These are phyloP conservation scores for Lepidium africanum DNA, from an alignment of 345 rosid genomes.

Conservation along the genomic window DNA sequence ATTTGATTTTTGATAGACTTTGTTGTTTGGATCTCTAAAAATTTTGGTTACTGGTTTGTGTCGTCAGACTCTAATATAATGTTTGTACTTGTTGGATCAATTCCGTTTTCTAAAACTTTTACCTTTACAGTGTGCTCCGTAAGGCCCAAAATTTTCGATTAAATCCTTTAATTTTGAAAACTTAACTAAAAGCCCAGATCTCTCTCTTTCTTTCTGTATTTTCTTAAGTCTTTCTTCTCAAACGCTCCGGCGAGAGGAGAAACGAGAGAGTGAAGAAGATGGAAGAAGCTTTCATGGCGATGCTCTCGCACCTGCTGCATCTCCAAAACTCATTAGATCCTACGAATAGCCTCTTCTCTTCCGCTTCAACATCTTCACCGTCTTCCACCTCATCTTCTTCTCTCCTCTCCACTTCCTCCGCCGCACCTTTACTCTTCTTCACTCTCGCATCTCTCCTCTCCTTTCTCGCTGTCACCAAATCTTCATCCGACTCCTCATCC, in stretches of 20 bases:
- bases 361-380: slow-evolving; percentile 38
- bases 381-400: slow-evolving; percentile 39
- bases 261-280: slow-evolving; percentile 26
- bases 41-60: slow-evolving; percentile 22
- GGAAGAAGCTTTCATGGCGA: slow-evolving; percentile 81
- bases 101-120: background rate
- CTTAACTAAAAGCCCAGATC: background rate
- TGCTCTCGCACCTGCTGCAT: slow-evolving; percentile 89
- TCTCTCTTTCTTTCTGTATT: background rate
- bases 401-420: slow-evolving; percentile 44
- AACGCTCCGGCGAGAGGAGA: background rate
- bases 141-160: background rate
- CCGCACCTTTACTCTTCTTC: slow-evolving; percentile 50
- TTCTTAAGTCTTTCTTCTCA: background rate
- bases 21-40: slow-evolving; percentile 9
- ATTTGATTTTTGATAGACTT: slow-evolving; percentile 21
- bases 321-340: slow-evolving; percentile 86
- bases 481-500: slow-evolving; percentile 27
- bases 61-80: slow-evolving; percentile 1
- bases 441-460: slow-evolving; percentile 55
- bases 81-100: slow-evolving; percentile 11
- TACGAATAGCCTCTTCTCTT: slow-evolving; percentile 50
- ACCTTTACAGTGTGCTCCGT: background rate
- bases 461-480: slow-evolving; percentile 34
- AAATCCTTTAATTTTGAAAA: background rate